A percentile compares a stretch with the other conserved stretches of the same genome.
Evolutionary conservation across 2,329 filamentous ascomycete genomes (phyloP).

Genomic region (Penicillium sp.): DNA sequence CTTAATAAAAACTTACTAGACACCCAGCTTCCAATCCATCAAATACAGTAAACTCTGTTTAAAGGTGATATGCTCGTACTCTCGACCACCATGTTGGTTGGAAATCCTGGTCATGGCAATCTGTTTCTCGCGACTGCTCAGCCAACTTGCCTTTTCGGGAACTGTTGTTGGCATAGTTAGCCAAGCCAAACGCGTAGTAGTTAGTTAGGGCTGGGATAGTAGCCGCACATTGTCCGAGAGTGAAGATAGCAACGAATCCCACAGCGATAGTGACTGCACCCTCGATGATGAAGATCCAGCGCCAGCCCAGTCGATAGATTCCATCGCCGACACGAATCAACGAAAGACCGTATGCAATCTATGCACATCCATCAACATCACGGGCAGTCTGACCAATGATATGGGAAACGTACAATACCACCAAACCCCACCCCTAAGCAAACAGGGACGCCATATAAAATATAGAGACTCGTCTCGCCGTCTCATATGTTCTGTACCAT

Average conservation of each 20-base stretch:
- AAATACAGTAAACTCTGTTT: not conserved
- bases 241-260: not conserved
- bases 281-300: not conserved
- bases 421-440: not conserved
- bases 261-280: not conserved
- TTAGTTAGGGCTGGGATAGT: not conserved
- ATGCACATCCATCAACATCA: not conserved
- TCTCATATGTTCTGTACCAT: not conserved
- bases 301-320: slow-evolving; percentile 2
- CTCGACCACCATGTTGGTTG: not conserved
- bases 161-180: not conserved
- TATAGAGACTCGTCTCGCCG: not conserved
- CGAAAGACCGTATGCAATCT: not conserved
- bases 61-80: slow-evolving; percentile 1
- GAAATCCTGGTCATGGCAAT: not conserved
- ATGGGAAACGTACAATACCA: not conserved
- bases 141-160: not conserved
- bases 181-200: not conserved
- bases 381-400: not conserved
- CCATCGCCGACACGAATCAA: not conserved
- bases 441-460: not conserved
- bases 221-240: not conserved
- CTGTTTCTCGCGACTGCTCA: not conserved
- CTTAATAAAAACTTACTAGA: not conserved
- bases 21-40: not conserved